These are phyloP conservation scores for Aspergillus biplanus DNA, from an alignment of 495 filamentous ascomycete genomes.

Conservation along the genomic window DNA sequence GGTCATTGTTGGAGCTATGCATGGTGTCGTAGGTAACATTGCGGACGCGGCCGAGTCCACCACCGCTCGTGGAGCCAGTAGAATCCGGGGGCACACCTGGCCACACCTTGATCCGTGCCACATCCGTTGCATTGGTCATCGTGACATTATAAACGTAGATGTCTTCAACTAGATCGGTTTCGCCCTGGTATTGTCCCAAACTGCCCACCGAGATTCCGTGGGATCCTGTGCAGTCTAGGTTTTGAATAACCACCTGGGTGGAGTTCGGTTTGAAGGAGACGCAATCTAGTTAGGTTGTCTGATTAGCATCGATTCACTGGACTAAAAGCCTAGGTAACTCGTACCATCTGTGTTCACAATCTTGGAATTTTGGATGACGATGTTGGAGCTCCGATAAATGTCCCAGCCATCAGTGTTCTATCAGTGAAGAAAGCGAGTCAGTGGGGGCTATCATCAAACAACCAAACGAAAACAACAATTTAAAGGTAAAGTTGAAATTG, in stretches of 20 bases:
- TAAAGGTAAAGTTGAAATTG: neutral
- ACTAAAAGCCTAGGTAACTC: neutral
- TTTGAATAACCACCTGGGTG: slow-evolving; percentile 11
- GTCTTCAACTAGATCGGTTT: slow-evolving; percentile 13
- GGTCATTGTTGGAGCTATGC: slow-evolving; percentile 14
- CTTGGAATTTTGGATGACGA: slow-evolving; percentile 18
- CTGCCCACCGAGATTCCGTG: slow-evolving; percentile 21
- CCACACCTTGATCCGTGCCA: slow-evolving; percentile 20
- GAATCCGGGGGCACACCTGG: slow-evolving; percentile 6
- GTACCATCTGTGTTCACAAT: slow-evolving; percentile 16
- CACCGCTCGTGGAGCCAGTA: neutral
- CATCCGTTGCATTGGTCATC: slow-evolving; percentile 12
- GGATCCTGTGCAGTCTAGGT: slow-evolving; percentile 18
- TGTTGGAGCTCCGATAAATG: slow-evolving; percentile 12
- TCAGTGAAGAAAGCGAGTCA: neutral
- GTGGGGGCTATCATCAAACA: no score
- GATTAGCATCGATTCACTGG: neutral
- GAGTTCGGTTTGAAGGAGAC: slow-evolving; percentile 21
- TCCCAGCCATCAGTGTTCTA: slow-evolving; percentile 20
- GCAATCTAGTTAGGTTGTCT: neutral
- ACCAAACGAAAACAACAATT: no score
- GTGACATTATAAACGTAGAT: slow-evolving; percentile 19
- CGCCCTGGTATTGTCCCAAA: slow-evolving; percentile 13
- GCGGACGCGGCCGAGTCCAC: slow-evolving; percentile 10
- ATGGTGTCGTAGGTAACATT: slow-evolving; percentile 21